phyloP scores from a whole-genome alignment of 352 stramenopile species.

The Globisporangium spiculum region DNA sequence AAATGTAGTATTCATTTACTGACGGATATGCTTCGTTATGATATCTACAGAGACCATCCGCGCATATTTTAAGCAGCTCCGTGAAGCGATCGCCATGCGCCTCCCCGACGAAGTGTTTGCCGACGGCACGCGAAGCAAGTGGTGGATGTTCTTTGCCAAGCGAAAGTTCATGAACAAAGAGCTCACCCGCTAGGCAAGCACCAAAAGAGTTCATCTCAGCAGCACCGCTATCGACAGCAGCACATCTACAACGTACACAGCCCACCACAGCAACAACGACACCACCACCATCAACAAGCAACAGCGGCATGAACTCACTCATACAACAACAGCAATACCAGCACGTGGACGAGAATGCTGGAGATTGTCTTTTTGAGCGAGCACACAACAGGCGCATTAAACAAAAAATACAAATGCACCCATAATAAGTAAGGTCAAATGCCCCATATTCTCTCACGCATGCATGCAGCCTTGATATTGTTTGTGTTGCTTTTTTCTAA shows the following conservation, averaged over 20 bases:
- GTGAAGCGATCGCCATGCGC: slow-evolving; percentile 77
- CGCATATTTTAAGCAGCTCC: slow-evolving; percentile 90
- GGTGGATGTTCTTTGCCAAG: slow-evolving; percentile 94
- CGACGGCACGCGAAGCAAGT: slow-evolving; percentile 90
- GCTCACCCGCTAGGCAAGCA: slow-evolving; percentile 47
- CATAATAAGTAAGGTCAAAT: neutral
- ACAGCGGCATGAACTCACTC: neutral
- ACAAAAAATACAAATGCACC: neutral
- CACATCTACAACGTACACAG: neutral
- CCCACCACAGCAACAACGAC: neutral
- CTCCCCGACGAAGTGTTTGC: slow-evolving; percentile 83
- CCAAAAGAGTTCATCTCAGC: neutral
- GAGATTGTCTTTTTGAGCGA: neutral
- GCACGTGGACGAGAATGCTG: neutral
- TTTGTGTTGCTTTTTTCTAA: neutral
- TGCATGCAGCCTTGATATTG: neutral
- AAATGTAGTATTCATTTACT: neutral
- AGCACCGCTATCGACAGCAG: neutral
- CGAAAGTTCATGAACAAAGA: slow-evolving; percentile 95
- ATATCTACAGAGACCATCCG: slow-evolving; percentile 67
- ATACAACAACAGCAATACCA: too few relatives aligned
- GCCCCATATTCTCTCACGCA: neutral
- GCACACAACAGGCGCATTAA: neutral
- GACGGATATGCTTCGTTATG: neutral
- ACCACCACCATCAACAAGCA: slow-evolving; percentile 4